Evolutionary conservation across 2,329 filamentous ascomycete species (phyloP), one percentile per base, ranked within the genome.

Genomic region (Septoria petroselini): DNA sequence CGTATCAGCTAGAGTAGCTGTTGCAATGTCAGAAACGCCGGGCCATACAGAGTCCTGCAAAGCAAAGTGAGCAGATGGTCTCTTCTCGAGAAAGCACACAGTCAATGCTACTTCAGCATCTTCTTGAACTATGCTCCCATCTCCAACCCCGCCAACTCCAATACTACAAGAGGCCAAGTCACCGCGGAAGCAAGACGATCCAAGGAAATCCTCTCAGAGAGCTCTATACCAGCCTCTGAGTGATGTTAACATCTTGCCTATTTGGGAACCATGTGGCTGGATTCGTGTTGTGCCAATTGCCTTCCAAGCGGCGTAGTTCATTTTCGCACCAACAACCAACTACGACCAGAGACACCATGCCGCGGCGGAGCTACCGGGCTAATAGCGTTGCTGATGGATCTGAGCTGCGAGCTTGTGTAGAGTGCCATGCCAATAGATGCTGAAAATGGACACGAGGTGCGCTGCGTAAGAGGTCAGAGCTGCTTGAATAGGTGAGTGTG

Each of bases 391-490:
- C 41, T 34, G 41, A 25, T 33, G 17, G n/a, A 9, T 25, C 11
- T 21, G 29, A 43, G 41, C 41, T 43, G 41, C 41, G 41, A 43
- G 41, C 41, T 43, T 43, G 41, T 33, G 8, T 33, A 21, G 15
- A 31, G 27, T 43, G 41, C 41, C 41, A 43, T 43, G 41, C 41
- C 41, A 30, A 34, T 41, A 30, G 29, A 27, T 7, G 2, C 15
- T n/a, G 37, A 25, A 27, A 30, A 40, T 43, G 43, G 34, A 41
- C 33, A 19, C 17, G 23, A 23, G 25, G 15, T 19, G n/a, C 15
- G 17, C 33, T 44, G 35, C 45, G 19, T 41, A 34, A 29, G 30
- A 27, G 23, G 9, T 27, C 5, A 9, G 23, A 27, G 23, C 5
- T 27, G 23, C 23, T 27, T 27, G 23, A 27, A 27, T 9, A 27